A percentile compares a stretch with the other conserved stretches of the same genome.
Conservation (phyloP, 2,329 filamentous ascomycete species). For the Penicillium rolfsii region DNA sequence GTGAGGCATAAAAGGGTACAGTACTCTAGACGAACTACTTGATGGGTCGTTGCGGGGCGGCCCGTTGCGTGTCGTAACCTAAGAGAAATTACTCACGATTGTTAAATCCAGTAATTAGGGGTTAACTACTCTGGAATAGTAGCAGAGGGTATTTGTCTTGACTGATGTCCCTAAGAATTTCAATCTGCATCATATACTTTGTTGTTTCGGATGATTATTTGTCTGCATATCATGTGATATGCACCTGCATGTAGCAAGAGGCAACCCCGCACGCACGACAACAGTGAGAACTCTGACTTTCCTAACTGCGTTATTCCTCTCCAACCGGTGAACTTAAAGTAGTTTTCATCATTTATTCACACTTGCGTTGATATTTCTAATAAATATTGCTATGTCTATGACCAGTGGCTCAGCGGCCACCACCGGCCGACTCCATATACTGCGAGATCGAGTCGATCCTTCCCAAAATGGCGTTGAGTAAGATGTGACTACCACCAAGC, state of each 20-base stretch:
- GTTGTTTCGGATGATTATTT: not conserved
- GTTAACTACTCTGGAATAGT: not conserved
- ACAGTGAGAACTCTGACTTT: constrained; percentile 2
- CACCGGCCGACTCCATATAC: not conserved
- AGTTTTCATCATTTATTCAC: not conserved
- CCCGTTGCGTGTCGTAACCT: too few relatives aligned
- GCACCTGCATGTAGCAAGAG: not conserved
- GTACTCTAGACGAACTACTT: too few relatives aligned
- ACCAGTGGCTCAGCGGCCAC: not conserved
- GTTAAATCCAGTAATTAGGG: too few relatives aligned
- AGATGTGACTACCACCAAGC: not conserved
- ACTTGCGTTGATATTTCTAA: not conserved
- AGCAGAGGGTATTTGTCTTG: not conserved
- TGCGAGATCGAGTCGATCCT: constrained; percentile 1
- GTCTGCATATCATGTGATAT: constrained; percentile 4
- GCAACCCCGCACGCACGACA: constrained; percentile 3
- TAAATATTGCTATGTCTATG: not conserved
- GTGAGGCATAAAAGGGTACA: too few relatives aligned
- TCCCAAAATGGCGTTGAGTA: constrained; percentile 1
- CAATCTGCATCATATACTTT: not conserved
- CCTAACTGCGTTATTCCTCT: not conserved
- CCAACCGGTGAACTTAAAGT: not conserved
- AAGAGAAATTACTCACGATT: too few relatives aligned
- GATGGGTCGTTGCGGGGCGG: too few relatives aligned
- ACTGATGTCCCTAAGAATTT: not conserved